Percentiles rank a stretch among this genome's conserved stretches.
Evolutionary conservation across 768 basidiomycete species (phyloP).

Genomic region (Termitomyces sp.): DNA sequence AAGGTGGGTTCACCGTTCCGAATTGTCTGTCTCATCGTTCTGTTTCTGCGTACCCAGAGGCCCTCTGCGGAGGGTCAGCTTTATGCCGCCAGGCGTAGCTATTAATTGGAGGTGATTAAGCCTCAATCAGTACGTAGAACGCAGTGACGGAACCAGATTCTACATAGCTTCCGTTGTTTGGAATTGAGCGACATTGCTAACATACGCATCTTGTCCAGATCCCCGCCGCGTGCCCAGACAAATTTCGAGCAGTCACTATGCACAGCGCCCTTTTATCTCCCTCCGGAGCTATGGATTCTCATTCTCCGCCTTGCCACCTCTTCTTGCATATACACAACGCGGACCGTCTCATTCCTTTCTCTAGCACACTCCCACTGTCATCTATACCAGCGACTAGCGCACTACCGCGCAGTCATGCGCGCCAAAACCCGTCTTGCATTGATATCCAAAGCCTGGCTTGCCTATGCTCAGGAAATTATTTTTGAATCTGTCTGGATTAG

Average conservation of each 20-base stretch:
- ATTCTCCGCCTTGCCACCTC: constrained; percentile 56
- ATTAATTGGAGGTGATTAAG: neutral
- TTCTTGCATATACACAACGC: constrained; percentile 35
- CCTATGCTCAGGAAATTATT: constrained; percentile 46
- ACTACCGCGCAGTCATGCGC: constrained; percentile 43
- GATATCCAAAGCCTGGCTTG: constrained; percentile 54
- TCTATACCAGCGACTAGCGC: constrained; percentile 28
- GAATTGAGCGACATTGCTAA: neutral
- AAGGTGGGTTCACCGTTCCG: neutral
- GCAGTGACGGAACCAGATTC: neutral
- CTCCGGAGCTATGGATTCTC: constrained; percentile 62
- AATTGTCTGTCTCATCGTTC: neutral
- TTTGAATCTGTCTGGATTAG: constrained; percentile 72
- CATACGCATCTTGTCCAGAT: neutral
- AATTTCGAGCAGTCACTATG: neutral
- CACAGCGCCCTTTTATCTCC: constrained; percentile 35
- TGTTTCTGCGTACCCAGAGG: neutral
- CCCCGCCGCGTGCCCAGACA: neutral
- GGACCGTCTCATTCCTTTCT: constrained; percentile 56
- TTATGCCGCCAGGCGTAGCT: neutral
- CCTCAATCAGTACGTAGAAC: neutral
- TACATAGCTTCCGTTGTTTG: neutral
- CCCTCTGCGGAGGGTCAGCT: neutral
- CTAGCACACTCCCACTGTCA: constrained; percentile 32
- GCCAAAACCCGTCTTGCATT: constrained; percentile 46